Base-by-base conservation (phyloP, 225 moss, liverwort and hornwort genomes). In the Takakia lepidozioides region DNA sequence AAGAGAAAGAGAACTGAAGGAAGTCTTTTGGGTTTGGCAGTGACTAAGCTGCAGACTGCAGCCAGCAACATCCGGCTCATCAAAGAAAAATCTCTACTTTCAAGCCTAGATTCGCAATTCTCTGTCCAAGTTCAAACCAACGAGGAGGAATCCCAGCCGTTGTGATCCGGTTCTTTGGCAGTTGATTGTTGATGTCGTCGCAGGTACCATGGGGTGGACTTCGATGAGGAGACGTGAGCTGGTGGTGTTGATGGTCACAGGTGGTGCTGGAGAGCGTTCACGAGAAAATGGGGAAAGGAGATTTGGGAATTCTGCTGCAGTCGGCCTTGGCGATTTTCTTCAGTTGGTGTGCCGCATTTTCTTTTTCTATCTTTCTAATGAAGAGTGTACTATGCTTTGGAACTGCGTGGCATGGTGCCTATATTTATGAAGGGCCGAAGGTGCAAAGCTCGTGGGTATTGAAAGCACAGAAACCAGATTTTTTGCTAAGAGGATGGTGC, bases 231-330 rank as follows among this genome's bases (percentile, higher is more conserved):
- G 51, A 58, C n/a, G n/a, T n/a, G n/a, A n/a, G n/a, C n/a, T n/a
- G n/a, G n/a, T n/a, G n/a, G n/a, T n/a, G n/a, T n/a, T 71, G 59
- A 59, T 71, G 66, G 66, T 22, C 23, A 16, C 32, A 37, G 52
- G 17, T 26, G 48, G n/a, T 26, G 17, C 16, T 11, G 21, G 37
- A 22, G 21, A 43, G 38, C 18, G 23, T 43, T 56, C 19, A 14
- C n/a, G 27, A 35, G 47, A 49, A 7, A 55, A 76, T 76, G 76
- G 71, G 76, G 71, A 76, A 76, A 47, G 71, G 76, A 25, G 76
- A 76, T 18, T 71, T 76, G 25, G 76, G 76, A 19, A 71, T 76
- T 23, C 35, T n/a, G n/a, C n/a, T n/a, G n/a, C n/a, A n/a, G n/a
- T n/a, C n/a, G n/a, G n/a, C n/a, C n/a, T n/a, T n/a, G n/a, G n/a